Conservation (phyloP, 805 yeast species). For the Wickerhamomyces kurtzmanii region DNA sequence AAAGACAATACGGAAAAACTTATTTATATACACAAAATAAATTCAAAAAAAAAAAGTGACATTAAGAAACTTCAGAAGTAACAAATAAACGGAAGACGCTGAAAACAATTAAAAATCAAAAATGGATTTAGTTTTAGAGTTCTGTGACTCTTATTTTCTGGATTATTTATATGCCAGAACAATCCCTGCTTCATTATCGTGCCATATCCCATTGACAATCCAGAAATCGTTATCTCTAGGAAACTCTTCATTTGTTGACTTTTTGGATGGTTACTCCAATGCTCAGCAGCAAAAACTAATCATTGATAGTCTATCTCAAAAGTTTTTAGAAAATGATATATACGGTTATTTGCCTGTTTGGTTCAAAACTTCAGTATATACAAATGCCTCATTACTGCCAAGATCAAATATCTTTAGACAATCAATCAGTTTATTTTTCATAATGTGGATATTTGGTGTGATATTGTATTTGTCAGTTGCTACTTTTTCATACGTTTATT, state of each 20-base stretch:
- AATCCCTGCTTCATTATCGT: conserved; percentile 48
- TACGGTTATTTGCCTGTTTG: conserved; percentile 56
- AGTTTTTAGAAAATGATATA: conserved; percentile 24
- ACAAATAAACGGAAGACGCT: neutral
- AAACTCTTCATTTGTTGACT: conserved; percentile 13
- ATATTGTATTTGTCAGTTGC: conserved; percentile 71
- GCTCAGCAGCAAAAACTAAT: conserved; percentile 6
- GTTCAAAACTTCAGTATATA: conserved; percentile 44
- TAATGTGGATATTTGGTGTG: conserved; percentile 83
- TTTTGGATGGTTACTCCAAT: conserved; percentile 9
- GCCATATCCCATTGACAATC: conserved; percentile 19
- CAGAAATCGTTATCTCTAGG: conserved; percentile 17
- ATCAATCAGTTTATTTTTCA: conserved; percentile 47
- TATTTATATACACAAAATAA: too few relatives aligned
- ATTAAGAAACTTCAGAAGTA: neutral
- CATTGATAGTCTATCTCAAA: conserved; percentile 6
- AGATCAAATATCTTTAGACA: conserved; percentile 74
- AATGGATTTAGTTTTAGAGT: conserved; percentile 91
- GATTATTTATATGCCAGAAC: conserved; percentile 66
- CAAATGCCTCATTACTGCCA: conserved; percentile 58
- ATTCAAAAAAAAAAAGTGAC: too few relatives aligned
- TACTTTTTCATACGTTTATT: conserved; percentile 59
- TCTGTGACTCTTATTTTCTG: conserved; percentile 59
- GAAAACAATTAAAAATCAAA: conserved; percentile 2
- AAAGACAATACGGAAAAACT: too few relatives aligned